These are phyloP conservation scores for Elsinoe arachidis DNA, from an alignment of 2,329 filamentous ascomycete genomes.

Conservation along the genomic window DNA sequence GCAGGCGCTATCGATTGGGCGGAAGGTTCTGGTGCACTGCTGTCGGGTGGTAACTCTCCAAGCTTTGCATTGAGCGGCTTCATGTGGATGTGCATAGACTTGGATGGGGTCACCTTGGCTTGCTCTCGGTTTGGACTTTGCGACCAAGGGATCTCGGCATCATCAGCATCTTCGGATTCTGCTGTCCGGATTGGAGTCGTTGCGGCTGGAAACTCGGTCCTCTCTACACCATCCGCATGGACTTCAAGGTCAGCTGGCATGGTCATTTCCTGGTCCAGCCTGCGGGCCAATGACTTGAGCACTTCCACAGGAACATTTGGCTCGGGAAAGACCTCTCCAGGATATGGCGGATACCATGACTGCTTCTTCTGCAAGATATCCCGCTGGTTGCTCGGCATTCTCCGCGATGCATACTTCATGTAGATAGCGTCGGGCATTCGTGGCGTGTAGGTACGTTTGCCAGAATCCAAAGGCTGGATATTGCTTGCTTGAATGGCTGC, in stretches of 20 bases:
- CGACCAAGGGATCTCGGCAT: conserved; percentile 10
- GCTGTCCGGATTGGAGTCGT: neutral
- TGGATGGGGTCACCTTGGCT: neutral
- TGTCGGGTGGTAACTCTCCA: conserved; percentile 11
- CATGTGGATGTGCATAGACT: neutral
- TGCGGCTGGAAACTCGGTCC: neutral
- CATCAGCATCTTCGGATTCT: neutral
- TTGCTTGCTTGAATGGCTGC: neutral
- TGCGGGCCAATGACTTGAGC: conserved; percentile 20
- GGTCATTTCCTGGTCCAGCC: neutral
- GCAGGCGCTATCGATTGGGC: neutral
- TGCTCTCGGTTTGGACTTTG: neutral
- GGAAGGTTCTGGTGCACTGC: neutral
- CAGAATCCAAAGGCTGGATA: neutral
- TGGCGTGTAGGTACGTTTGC: neutral
- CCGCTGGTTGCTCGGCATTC: conserved; percentile 40
- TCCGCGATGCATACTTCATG: conserved; percentile 21
- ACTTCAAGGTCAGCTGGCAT: neutral
- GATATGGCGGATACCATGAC: conserved; percentile 31
- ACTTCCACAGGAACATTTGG: conserved; percentile 33
- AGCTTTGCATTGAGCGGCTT: neutral
- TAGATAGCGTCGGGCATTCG: conserved; percentile 8
- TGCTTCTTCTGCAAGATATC: conserved; percentile 39
- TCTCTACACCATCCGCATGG: neutral
- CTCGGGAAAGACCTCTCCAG: conserved; percentile 28